phyloP scores from a whole-genome alignment of 345 rosid species.

The Salix exigua region DNA sequence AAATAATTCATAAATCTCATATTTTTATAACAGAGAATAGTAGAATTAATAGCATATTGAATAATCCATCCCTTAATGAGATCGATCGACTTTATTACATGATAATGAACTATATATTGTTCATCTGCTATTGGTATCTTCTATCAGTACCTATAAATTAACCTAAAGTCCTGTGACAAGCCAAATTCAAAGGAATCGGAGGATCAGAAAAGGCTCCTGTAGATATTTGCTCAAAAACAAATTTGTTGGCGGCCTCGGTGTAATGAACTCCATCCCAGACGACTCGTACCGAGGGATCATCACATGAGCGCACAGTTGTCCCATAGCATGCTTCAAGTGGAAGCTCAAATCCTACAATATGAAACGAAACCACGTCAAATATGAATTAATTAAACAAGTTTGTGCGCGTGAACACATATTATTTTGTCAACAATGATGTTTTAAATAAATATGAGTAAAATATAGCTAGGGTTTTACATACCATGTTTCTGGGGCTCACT shows the following conservation, averaged over 20 bases:
- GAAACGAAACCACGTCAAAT: too few species aligned
- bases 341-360: conserved; percentile 13
- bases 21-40: too few species aligned
- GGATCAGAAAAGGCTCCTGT: conserved; percentile 35
- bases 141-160: too few species aligned
- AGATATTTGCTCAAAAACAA: conserved; percentile 30
- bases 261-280: conserved; percentile 42
- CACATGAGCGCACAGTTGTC: conserved; percentile 25
- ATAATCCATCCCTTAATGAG: too few species aligned
- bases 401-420: too few species aligned
- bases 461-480: conserved; percentile 3
- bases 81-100: too few species aligned
- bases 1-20: too few species aligned
- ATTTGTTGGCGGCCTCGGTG: conserved; percentile 38
- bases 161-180: conserved; percentile 9
- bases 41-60: too few species aligned
- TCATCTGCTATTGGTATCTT: too few species aligned
- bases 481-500: conserved; percentile 37
- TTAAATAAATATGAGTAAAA: neutral
- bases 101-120: too few species aligned
- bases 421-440: too few species aligned
- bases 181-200: conserved; percentile 17
- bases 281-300: conserved; percentile 22
- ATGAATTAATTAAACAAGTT: neutral
- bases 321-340: conserved; percentile 12